Evolutionary conservation across 2,329 filamentous ascomycete species (phyloP).

Genomic region (Claviceps humidiphila): DNA sequence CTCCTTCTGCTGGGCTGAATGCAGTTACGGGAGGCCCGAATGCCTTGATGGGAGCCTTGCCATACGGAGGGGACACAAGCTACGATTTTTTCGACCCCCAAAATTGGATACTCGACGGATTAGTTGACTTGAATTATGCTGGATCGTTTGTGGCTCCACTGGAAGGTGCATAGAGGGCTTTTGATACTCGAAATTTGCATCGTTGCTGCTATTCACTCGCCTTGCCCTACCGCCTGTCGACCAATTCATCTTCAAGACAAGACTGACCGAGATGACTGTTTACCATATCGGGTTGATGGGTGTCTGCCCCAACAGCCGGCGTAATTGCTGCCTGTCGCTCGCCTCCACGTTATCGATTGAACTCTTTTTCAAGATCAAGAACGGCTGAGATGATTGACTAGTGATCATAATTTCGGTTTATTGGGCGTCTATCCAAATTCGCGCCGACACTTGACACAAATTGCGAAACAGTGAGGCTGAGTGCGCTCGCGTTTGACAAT

Average conservation of each 20-base stretch:
- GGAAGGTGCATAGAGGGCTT: slow-evolving; percentile 32
- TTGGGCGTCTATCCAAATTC: neutral
- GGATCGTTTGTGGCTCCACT: slow-evolving; percentile 37
- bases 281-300: no score
- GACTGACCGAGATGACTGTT: no score
- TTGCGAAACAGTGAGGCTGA: neutral
- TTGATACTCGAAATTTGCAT: no score
- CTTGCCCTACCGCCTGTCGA: no score
- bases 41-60: slow-evolving; percentile 33
- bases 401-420: neutral
- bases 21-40: slow-evolving; percentile 25
- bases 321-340: neutral
- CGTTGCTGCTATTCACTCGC: no score
- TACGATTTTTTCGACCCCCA: slow-evolving; percentile 88
- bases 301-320: no score
- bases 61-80: slow-evolving; percentile 52
- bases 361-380: neutral
- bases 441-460: neutral
- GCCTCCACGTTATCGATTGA: neutral
- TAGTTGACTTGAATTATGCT: slow-evolving; percentile 64
- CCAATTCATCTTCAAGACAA: no score
- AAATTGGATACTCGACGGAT: slow-evolving; percentile 84
- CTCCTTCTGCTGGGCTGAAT: slow-evolving; percentile 28
- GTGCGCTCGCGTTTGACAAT: neutral
- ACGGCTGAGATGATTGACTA: neutral